Percentiles rank a stretch among this genome's conserved stretches.
These are phyloP conservation scores for Spatholobus suberectus DNA, from an alignment of 306 rosid species.

Conservation along the genomic window DNA sequence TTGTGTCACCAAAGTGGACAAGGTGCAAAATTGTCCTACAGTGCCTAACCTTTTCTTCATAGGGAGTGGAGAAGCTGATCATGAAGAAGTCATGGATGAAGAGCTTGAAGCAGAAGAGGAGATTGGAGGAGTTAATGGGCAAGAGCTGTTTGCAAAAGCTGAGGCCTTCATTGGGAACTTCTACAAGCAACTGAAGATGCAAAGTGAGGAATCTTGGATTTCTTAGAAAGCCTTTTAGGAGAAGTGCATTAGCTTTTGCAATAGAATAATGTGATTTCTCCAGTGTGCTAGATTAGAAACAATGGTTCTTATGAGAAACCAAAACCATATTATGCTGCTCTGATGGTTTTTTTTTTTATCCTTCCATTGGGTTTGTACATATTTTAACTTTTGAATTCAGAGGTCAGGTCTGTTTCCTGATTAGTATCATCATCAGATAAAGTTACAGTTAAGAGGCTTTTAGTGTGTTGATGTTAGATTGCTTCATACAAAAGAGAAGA, in stretches of 20 bases:
- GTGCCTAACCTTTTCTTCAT: slow-evolving; percentile 68
- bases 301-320: slow-evolving; percentile 42
- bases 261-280: neutral
- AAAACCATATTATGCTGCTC: slow-evolving; percentile 36
- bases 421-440: neutral
- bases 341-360: slow-evolving; percentile 24
- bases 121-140: slow-evolving; percentile 51
- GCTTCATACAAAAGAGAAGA: slow-evolving; percentile 13
- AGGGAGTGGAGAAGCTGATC: slow-evolving; percentile 59
- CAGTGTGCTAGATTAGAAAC: neutral
- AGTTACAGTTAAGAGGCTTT: neutral
- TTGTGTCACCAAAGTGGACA: slow-evolving; percentile 37
- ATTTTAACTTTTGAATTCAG: neutral
- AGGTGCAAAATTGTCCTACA: slow-evolving; percentile 61
- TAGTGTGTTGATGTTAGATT: neutral
- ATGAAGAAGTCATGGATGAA: slow-evolving; percentile 32
- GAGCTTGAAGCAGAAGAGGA: slow-evolving; percentile 42
- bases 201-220: slow-evolving; percentile 82
- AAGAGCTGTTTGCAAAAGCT: slow-evolving; percentile 73
- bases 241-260: slow-evolving; percentile 10
- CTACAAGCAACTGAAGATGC: slow-evolving; percentile 82
- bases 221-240: slow-evolving; percentile 50
- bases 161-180: slow-evolving; percentile 80
- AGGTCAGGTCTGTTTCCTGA: slow-evolving; percentile 4
- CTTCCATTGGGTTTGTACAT: slow-evolving; percentile 31